Conservation (phyloP, 2,329 filamentous ascomycete genomes). For the Fusarium mangiferae region DNA sequence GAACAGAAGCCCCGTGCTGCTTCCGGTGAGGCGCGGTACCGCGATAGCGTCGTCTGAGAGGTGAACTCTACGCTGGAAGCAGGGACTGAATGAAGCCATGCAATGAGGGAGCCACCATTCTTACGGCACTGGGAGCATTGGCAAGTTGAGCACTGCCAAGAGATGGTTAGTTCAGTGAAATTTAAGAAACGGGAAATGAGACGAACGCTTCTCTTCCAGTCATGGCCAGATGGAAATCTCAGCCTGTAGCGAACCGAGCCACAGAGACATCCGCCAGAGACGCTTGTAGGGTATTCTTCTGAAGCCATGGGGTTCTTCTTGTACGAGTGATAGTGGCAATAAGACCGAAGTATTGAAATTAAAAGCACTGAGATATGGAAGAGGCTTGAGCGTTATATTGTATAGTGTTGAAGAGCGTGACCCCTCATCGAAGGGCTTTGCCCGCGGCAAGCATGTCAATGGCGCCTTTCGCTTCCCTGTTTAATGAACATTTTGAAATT, state of each 20-base stretch:
- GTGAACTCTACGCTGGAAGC: slow-evolving; percentile 50
- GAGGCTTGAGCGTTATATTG: not conserved
- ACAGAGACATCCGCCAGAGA: slow-evolving; percentile 65
- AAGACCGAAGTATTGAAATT: not conserved
- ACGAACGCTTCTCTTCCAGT: slow-evolving; percentile 53
- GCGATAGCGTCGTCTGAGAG: slow-evolving; percentile 48
- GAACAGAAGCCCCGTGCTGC: slow-evolving; percentile 60
- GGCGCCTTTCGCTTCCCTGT: slow-evolving; percentile 40
- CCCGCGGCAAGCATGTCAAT: slow-evolving; percentile 38
- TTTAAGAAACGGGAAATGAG: not conserved
- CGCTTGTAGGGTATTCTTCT: slow-evolving; percentile 46
- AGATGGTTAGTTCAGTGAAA: not conserved
- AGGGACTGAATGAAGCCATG: slow-evolving; percentile 53
- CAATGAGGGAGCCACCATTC: slow-evolving; percentile 59
- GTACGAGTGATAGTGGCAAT: not conserved
- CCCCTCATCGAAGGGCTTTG: slow-evolving; percentile 16
- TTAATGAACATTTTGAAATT: not conserved
- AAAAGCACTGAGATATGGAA: not conserved
- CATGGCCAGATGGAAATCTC: slow-evolving; percentile 56
- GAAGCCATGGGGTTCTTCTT: slow-evolving; percentile 27
- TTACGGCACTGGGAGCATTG: slow-evolving; percentile 67
- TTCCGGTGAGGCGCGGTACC: slow-evolving; percentile 54
- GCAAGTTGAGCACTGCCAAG: slow-evolving; percentile 56
- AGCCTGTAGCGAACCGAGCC: slow-evolving; percentile 59
- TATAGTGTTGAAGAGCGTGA: not conserved